Base-by-base conservation (phyloP, 768 basidiomycete species). In the Thelephora aurantiotincta region DNA sequence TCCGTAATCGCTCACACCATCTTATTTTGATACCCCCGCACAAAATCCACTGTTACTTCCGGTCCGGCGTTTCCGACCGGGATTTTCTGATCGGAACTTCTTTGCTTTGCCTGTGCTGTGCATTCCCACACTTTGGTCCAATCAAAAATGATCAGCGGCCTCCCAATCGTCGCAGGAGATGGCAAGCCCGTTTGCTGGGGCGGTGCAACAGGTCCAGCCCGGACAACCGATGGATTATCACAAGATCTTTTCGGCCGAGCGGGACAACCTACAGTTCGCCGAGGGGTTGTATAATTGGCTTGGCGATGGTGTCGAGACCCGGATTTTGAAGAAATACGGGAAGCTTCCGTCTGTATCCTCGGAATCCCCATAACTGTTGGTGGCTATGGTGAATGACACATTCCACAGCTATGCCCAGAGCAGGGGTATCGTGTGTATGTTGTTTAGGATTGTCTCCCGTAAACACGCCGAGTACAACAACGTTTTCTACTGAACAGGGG, bases 201-300 rank as follows among this genome's bases (percentile, higher is more conserved):
- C 69, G 20, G 67, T 68, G 13, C 64, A 68, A 7, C 61, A 69
- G 11, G 69, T 72, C 12, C 55, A 58, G 46, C 64, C 63, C 22
- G 72, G 67, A 6, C 82, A 76, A 43, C 76, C 78, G 41, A 90
- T 91, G 58, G 94, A 98, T 60, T 92, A 74, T 63, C 72, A 67
- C 57, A 98, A 98, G 61, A 62, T 97, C 35, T 92, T 92, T 73
- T 86, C 87, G 55, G 79, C 80, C 5, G 96, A 99, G 64, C 72
- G 71, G 52, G 94, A 98, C 63, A 94, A 96, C 63, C 74, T 99
- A 16, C 86, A 90, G 54, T 82, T 98, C 55, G 78, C 92, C 0
- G 83, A 91, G 58, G 89, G 89, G 30, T 61, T 85, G 51, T 92
- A 94, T 61, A 63, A 65, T 18, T 97, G 90, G 90, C 73, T 75